Base-by-base conservation (phyloP, 352 stramenopile genomes). In the Globisporangium polare region DNA sequence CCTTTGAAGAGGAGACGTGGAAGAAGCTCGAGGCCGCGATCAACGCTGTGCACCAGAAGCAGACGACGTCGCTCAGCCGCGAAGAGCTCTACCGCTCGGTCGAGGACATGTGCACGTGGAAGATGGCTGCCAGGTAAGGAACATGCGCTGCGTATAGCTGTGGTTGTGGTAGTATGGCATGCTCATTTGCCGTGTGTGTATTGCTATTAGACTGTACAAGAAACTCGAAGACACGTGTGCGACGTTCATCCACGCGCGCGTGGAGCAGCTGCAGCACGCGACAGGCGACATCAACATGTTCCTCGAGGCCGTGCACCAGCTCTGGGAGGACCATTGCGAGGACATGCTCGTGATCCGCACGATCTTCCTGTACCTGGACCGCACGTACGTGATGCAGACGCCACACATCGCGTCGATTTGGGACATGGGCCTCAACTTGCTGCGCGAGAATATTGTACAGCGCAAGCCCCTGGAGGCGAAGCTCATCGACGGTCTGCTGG, bases 301-400 rank as follows among this genome's bases (percentile, higher is more conserved):
- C 54, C 74, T 96, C 6, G 78, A 90, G 45, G 71, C 74, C 6
- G 84, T 96, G 54, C 83, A 96, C 58, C 60, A 65, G 26, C 58
- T 95, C 10, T 98, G 92, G 92, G 72, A 92, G 60, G 86, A 97
- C 67, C 91, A 97, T 56, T 98, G 91, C 69, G 79, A 92, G 49
- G 86, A 97, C 37, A 92, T 98, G 86, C 81, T 94, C 31, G 94
- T 92, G 41, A 92, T 98, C 59, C 89, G 93, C 53, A 97, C 89
- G 56, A 95, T 98, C 43, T 98, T 98, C 61, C 74, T 98, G 39
- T 98, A 97, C 57, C 67, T 98, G 47, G 92, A 98, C 69, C 80
- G 90, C 37, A 96, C 88, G 47, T 95, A 96, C 66, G 83, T 96
- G 18, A 91, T 96, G 70, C 84, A 92, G 70, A 90, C 84, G 33